phyloP scores from a whole-genome alignment of 352 stramenopile species.

The Phytophthora multivora region DNA sequence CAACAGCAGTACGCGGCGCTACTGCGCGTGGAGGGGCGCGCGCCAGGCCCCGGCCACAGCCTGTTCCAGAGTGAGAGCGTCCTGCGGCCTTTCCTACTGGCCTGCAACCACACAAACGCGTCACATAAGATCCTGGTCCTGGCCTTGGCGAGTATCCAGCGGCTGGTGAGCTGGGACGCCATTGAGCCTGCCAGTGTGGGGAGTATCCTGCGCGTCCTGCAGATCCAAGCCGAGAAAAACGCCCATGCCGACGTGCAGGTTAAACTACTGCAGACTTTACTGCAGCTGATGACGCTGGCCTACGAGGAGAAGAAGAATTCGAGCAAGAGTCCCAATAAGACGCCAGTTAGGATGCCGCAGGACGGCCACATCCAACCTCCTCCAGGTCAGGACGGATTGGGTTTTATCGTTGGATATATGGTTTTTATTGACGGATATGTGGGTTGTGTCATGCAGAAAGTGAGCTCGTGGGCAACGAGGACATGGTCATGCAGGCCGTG shows the following conservation, averaged over 20 bases:
- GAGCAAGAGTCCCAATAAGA: neutral
- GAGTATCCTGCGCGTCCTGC: constrained; percentile 95
- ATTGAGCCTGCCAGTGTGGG: constrained; percentile 94
- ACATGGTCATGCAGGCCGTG: constrained; percentile 88
- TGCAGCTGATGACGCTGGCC: constrained; percentile 85
- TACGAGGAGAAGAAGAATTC: constrained; percentile 62
- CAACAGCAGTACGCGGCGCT: constrained; percentile 94
- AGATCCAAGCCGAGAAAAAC: constrained; percentile 95
- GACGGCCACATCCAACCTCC: constrained; percentile 4
- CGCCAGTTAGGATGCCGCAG: constrained; percentile 6
- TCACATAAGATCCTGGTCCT: constrained; percentile 93
- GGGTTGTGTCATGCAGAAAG: constrained; percentile 32
- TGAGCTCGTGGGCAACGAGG: constrained; percentile 77
- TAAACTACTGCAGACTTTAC: constrained; percentile 89
- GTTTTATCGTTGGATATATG: neutral
- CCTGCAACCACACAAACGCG: constrained; percentile 97
- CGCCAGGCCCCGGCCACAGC: constrained; percentile 89
- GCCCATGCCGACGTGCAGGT: constrained; percentile 82
- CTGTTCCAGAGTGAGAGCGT: constrained; percentile 96
- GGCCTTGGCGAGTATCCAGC: constrained; percentile 95
- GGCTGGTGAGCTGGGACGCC: constrained; percentile 94
- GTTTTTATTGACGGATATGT: constrained; percentile 9
- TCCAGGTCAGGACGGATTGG: constrained; percentile 5
- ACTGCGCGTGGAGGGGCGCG: constrained; percentile 67
- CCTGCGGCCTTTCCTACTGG: constrained; percentile 96